phyloP scores from a whole-genome alignment of 208 protist species.

The Leishmania mexicana region DNA sequence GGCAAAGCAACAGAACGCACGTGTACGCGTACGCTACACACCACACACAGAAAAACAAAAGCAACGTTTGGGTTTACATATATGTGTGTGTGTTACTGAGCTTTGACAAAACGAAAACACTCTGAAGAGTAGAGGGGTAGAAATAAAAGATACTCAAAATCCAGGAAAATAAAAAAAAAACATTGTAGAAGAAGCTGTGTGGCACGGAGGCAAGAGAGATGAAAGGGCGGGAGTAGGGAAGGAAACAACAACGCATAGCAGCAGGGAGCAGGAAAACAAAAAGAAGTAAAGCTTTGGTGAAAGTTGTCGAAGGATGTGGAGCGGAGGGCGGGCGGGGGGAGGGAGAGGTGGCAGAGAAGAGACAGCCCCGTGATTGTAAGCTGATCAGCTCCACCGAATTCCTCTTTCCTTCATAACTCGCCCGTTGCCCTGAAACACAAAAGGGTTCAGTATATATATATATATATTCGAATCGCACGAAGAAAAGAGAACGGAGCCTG shows the following conservation, averaged over 20 bases:
- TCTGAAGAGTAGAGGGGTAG: not conserved
- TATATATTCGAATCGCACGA: not conserved
- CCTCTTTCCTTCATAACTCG: not conserved
- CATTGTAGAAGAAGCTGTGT: not conserved
- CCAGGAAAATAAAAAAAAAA: not conserved
- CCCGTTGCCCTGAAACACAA: not conserved
- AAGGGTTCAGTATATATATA: not conserved
- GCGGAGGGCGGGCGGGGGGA: not conserved
- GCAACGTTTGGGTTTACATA: not conserved
- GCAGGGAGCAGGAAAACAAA: not conserved
- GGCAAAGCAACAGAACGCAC: not conserved
- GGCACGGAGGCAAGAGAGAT: not conserved
- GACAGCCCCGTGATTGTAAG: not conserved
- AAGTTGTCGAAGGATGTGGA: not conserved
- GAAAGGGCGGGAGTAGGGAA: not conserved
- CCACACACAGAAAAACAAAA: not conserved
- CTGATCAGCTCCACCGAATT: not conserved
- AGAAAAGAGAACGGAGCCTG: not conserved
- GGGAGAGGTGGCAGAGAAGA: not conserved
- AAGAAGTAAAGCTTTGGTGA: not conserved
- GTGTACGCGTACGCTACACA: not conserved
- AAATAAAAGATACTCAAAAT: not conserved
- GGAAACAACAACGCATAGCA: not conserved
- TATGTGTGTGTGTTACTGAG: not conserved
- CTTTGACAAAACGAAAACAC: not conserved